Evolutionary conservation across 768 basidiomycete species (phyloP), one percentile per base, ranked within the genome.

Genomic region (Phanerochaete carnosa): DNA sequence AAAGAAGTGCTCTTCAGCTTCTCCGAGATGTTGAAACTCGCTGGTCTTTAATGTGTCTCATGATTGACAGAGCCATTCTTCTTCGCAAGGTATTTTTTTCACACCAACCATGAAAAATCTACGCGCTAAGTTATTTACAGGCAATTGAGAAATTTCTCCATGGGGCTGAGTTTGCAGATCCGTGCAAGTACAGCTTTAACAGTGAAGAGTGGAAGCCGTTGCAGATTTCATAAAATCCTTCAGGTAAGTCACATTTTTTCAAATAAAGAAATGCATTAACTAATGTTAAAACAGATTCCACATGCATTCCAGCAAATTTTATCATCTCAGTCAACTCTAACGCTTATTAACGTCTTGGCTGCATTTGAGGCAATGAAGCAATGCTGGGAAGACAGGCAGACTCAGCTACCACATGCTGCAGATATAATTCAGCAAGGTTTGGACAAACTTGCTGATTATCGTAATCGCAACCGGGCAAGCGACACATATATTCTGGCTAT

Each of bases 1-100:
- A 49, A 15, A 15, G n/a, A 7, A 28, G 22, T 29, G 45, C 45
- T 23, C 33, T 33, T 28, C 52, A 61, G 16, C 58, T 74, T 3
- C 46, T 75, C 9, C 56, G 60, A 15, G 73, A 75, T 52, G 66
- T 74, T 2, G 71, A 74, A n/a, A 65, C 65, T 4, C 62, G 70
- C 2, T 73, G 71, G 74, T 75, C 74, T 6, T 72, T 74, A 23
- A 74, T 64, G 2, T 74, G 66, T 33, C 45, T 70, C 1, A 76
- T 76, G 73, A 68, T 73, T 59, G 70, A 72, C 35, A 63, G 68
- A 2, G 58, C 68, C 22, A 51, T 74, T 0, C 60, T 67, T 22
- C 64, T 69, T 11, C 69, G 68, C 29, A 66, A 62, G 53, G 53
- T 57, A 57, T 46, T 58, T 65, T 45, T 46, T n/a, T 57, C 23